These are phyloP conservation scores for Cryptococcus hybrid DNA, from an alignment of 1,284 basidiomycete species.

Conservation along the genomic window DNA sequence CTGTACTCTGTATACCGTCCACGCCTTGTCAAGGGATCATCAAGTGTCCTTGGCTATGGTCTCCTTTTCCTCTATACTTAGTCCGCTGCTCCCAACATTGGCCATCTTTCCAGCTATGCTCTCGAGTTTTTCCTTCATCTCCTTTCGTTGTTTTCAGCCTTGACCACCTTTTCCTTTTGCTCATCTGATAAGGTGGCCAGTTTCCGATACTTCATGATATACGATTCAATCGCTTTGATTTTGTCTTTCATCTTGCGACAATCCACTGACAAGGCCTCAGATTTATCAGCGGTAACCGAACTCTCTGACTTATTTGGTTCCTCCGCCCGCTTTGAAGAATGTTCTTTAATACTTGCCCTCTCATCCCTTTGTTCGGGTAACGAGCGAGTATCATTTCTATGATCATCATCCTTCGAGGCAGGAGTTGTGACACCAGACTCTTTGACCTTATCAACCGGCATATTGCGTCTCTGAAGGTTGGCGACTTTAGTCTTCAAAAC, in stretches of 20 bases:
- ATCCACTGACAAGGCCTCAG: neutral
- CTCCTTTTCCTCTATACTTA: neutral
- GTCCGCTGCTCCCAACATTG: neutral
- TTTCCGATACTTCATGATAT: conserved; percentile 3
- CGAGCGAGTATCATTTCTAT: too few relatives aligned
- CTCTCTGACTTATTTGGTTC: too few relatives aligned
- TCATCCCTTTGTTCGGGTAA: neutral
- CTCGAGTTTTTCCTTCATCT: conserved; percentile 7
- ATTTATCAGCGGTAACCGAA: neutral
- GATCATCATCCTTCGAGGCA: too few relatives aligned
- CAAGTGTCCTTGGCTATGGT: neutral
- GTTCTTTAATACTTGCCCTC: neutral
- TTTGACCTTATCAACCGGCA: neutral
- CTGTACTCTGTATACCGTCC: neutral
- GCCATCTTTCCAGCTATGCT: neutral
- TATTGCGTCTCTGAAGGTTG: neutral
- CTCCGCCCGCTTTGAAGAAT: neutral
- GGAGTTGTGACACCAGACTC: neutral
- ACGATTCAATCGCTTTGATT: conserved; percentile 4
- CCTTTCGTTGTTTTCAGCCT: conserved; percentile 1
- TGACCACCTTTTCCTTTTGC: conserved; percentile 5
- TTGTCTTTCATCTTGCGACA: neutral
- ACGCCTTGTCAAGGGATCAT: neutral
- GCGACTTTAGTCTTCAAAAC: conserved; percentile 1
- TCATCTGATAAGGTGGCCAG: conserved; percentile 7